phyloP scores from a whole-genome alignment of 2,329 filamentous ascomycete genomes.

The Alternaria triticimaculans region DNA sequence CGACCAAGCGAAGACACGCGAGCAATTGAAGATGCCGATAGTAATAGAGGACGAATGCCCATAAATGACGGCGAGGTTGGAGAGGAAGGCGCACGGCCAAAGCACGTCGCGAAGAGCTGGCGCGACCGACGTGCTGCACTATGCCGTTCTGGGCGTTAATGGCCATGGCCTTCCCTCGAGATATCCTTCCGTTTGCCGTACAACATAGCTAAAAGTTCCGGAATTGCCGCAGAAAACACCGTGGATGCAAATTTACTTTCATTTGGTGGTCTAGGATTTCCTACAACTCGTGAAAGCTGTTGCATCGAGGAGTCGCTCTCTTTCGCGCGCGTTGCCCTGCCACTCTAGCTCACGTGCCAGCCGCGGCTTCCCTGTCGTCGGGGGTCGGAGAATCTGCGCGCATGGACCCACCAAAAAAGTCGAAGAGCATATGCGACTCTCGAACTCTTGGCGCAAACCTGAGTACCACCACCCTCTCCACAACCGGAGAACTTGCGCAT shows the following conservation, averaged over 20 bases:
- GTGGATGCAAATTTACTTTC: too few relatives aligned
- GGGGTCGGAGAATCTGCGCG: constrained; percentile 15
- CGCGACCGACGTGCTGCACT: constrained; percentile 19
- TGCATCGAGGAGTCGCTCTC: neutral
- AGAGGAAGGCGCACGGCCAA: constrained; percentile 12
- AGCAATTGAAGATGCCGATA: constrained; percentile 1
- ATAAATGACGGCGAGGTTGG: constrained; percentile 16
- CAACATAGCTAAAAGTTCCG: neutral
- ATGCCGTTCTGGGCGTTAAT: constrained; percentile 7
- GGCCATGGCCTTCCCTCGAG: neutral
- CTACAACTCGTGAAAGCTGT: neutral
- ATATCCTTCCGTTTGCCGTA: neutral
- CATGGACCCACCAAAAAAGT: constrained; percentile 16
- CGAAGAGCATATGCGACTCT: constrained; percentile 10
- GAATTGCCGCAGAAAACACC: too few relatives aligned
- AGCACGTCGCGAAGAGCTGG: constrained; percentile 17
- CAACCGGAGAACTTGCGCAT: constrained; percentile 9
- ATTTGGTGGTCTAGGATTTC: neutral
- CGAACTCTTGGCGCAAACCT: constrained; percentile 30
- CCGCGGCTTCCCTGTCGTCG: constrained; percentile 5
- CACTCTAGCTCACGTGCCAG: constrained; percentile 7
- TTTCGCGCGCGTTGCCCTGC: neutral
- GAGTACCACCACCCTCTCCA: constrained; percentile 8
- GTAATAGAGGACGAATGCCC: constrained; percentile 11
- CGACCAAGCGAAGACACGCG: constrained; percentile 4